Conservation (phyloP, 768 basidiomycete species). For the Mycena chlorophos region DNA sequence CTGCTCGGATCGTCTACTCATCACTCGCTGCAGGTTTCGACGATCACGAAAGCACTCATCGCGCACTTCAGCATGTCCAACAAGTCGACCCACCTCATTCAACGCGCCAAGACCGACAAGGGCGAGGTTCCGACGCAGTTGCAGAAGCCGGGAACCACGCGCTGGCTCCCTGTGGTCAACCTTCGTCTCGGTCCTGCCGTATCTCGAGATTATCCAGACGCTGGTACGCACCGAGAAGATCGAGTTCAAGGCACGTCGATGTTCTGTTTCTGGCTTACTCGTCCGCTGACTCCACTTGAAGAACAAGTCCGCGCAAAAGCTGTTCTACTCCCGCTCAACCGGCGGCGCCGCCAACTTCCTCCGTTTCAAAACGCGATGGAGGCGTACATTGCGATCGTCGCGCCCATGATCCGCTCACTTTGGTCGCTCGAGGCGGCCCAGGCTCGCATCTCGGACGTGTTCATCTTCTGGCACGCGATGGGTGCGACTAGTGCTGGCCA, state of each 20-base stretch:
- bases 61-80: conserved; percentile 12
- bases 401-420: conserved; percentile 5
- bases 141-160: conserved; percentile 2
- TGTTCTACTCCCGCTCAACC: conserved; percentile 1
- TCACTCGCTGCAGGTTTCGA: conserved; percentile 3
- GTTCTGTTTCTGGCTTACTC: neutral
- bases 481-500: conserved; percentile 8
- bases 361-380: conserved; percentile 4
- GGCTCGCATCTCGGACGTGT: conserved; percentile 30
- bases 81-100: conserved; percentile 4
- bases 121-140: neutral
- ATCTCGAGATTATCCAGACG: neutral
- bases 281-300: neutral
- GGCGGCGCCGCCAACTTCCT: neutral
- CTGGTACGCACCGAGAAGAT: neutral
- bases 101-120: neutral
- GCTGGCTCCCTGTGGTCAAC: neutral
- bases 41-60: conserved; percentile 5
- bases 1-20: neutral
- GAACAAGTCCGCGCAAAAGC: conserved; percentile 2
- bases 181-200: neutral
- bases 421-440: conserved; percentile 32
- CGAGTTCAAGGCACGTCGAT: neutral
- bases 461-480: conserved; percentile 32
- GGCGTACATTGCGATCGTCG: conserved; percentile 4